Percentiles rank a stretch among this genome's conserved stretches.
phyloP scores from a whole-genome alignment of 257 asterid genomes.

The Scutellaria galericulata region DNA sequence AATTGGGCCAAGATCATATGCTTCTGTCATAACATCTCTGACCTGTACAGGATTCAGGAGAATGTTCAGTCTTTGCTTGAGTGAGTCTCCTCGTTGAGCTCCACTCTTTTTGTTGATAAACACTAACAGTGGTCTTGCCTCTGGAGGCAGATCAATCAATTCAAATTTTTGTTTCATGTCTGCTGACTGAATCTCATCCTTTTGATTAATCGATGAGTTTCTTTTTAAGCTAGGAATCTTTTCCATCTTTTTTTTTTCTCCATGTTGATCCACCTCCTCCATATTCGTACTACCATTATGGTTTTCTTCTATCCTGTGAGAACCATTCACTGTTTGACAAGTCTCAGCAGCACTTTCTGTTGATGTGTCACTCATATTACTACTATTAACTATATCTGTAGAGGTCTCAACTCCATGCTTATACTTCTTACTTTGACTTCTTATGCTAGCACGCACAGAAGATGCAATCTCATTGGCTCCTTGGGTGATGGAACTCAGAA shows the following conservation, averaged over 20 bases:
- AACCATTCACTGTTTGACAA: constrained; percentile 54
- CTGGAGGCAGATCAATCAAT: constrained; percentile 88
- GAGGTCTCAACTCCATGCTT: constrained; percentile 63
- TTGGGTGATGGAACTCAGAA: constrained; percentile 86
- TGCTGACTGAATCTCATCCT: constrained; percentile 59
- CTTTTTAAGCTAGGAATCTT: constrained; percentile 61
- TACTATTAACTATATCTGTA: constrained; percentile 55
- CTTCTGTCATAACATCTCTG: constrained; percentile 33
- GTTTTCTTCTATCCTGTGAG: constrained; percentile 57
- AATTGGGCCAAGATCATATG: constrained; percentile 28
- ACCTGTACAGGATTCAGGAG: constrained; percentile 98
- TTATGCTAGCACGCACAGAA: constrained; percentile 89
- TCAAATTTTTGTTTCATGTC: constrained; percentile 73
- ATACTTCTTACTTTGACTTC: constrained; percentile 81
- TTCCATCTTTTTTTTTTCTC: constrained; percentile 60
- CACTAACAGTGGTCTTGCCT: constrained; percentile 87
- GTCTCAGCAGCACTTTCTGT: constrained; percentile 52
- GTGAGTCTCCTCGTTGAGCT: constrained; percentile 91
- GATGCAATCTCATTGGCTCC: constrained; percentile 99
- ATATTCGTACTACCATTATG: constrained; percentile 43
- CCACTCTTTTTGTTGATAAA: constrained; percentile 97
- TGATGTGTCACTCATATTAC: constrained; percentile 61
- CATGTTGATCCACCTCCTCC: constrained; percentile 57
- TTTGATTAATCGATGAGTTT: constrained; percentile 65
- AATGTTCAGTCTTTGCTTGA: constrained; percentile 78